Base-by-base conservation (phyloP, 352 stramenopile genomes). In the Pythium periplocum region DNA sequence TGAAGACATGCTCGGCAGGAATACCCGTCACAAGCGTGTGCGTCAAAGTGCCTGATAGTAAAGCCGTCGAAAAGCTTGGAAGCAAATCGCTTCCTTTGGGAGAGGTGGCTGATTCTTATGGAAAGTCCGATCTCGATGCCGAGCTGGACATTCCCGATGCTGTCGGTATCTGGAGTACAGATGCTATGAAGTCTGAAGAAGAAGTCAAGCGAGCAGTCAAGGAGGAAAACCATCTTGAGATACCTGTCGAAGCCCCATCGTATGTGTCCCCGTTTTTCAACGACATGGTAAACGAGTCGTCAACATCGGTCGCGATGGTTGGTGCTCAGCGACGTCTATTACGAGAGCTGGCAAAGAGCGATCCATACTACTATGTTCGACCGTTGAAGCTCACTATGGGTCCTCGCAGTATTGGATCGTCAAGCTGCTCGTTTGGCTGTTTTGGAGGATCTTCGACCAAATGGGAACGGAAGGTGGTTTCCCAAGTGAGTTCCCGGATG, bases 401-500 rank as follows among this genome's bases (percentile, higher is more conserved):
- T 64, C 41, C 31, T 51, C 61, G 39, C 35, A 62, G 48, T 42
- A 45, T 55, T 46, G 2, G 30, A 43, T 50, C 39, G 32, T 53
- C 69, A 1, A 26, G 17, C 17, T 90, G 78, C 43, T 72, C 81
- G 44, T 88, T 86, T 59, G 77, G 77, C 11, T 86, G 77, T 35
- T 50, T 52, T 12, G 71, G 71, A 2, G 64, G 51, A 6, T 83
- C 77, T 9, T 69, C 77, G 0, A 46, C 71, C 38, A 83, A 82
- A 33, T 88, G 75, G 75, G 74, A 85, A 36, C 75, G 74, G 10
- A 90, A 90, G 46, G 53, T 90, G 35, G 72, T 87, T 17, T 81
- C 75, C 1, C 80, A 88, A 50, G 88, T 90, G 44, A 86, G 75
- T 48, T 87, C 80, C 0, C 80, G 80, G 17, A 90, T 90, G 77